Conservation (phyloP, 2,329 filamentous ascomycete species). For the Parastagonospora avenae region DNA sequence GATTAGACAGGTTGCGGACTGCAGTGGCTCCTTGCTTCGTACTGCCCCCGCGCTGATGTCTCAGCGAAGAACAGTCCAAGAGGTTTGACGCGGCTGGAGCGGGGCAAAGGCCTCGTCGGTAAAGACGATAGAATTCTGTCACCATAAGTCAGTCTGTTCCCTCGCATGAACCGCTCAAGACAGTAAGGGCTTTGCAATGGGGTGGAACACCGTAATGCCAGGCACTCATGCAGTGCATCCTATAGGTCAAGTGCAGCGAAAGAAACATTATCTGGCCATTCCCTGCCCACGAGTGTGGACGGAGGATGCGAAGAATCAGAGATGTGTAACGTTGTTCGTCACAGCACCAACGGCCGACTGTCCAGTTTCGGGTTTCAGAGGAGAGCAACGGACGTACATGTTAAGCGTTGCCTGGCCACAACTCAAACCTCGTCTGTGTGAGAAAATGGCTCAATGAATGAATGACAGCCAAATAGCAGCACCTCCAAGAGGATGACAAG, state of each 20-base stretch:
- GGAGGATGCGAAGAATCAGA: conserved; percentile 20
- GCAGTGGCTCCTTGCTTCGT: conserved; percentile 34
- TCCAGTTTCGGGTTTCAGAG: conserved; percentile 43
- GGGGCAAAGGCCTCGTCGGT: conserved; percentile 16
- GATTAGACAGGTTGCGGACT: conserved; percentile 24
- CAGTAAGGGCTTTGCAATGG: conserved; percentile 24
- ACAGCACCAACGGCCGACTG: conserved; percentile 31
- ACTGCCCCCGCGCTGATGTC: conserved; percentile 17
- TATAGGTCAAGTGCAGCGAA: conserved; percentile 1
- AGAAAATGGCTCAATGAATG: conserved; percentile 14
- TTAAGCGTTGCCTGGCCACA: conserved; percentile 49
- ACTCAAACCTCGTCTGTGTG: conserved; percentile 32
- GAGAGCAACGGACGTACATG: conserved; percentile 40
- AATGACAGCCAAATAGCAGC: too few species aligned
- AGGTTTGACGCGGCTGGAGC: conserved; percentile 5
- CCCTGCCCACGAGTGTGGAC: conserved; percentile 6
- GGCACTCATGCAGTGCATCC: conserved; percentile 12
- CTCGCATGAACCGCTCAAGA: conserved; percentile 35
- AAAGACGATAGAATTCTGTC: conserved; percentile 31
- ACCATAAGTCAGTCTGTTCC: conserved; percentile 30
- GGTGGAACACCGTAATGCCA: conserved; percentile 22
- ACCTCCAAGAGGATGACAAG: too few species aligned
- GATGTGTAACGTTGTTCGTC: conserved; percentile 41
- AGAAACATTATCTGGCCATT: conserved; percentile 9
- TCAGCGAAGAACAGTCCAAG: conserved; percentile 23